Base-by-base conservation (phyloP, 164 flowering plant genomes). In the grape (Vitis vinifera) region DNA sequence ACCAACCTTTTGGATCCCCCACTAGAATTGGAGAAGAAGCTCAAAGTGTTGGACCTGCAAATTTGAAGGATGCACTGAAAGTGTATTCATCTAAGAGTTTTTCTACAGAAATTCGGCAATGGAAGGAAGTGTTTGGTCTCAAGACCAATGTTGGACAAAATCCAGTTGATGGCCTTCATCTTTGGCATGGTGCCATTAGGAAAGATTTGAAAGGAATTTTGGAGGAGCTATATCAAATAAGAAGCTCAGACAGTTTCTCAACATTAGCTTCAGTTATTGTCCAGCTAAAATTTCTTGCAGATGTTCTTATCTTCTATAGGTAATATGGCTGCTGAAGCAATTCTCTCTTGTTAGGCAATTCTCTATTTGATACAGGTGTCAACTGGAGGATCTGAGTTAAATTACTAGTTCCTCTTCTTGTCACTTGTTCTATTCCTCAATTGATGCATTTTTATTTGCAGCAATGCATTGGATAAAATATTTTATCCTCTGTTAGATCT, bases 241-340 rank as follows among this genome's bases (percentile, higher is more conserved):
- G 77, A 75, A 78, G 67, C 61, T 86, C 82, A 31, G 72, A 67
- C 48, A 66, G 31, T 74, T 71, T 69, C 72, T 74, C 78, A 47
- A 73, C 61, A 50, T 73, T 88, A 51, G 64, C 83, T 70, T 75
- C 84, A 55, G 62, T 83, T 17, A 65, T 83, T 70, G 73, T 76
- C 67, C 87, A 79, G 57, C 76, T 90, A 23, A 87, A 87, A 63
- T 90, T 93, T 73, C 74, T 90, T 65, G 80, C 77, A 19, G 92
- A 90, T 75, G 78, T 91, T 67, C 68, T 91, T 56, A 76, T 82
- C 49, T 88, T 85, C 76, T 91, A 88, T 72, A 80, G 97, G 98
- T 93, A 87, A 30, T 59, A 71, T 60, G 48, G 14, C 62, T 76
- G 31, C 50, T 68, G 56, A 58, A 68, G 60, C 10, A 29, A n/a